These are phyloP conservation scores for Fusarium sp. DNA, from an alignment of 2,329 filamentous ascomycete species.

Conservation along the genomic window DNA sequence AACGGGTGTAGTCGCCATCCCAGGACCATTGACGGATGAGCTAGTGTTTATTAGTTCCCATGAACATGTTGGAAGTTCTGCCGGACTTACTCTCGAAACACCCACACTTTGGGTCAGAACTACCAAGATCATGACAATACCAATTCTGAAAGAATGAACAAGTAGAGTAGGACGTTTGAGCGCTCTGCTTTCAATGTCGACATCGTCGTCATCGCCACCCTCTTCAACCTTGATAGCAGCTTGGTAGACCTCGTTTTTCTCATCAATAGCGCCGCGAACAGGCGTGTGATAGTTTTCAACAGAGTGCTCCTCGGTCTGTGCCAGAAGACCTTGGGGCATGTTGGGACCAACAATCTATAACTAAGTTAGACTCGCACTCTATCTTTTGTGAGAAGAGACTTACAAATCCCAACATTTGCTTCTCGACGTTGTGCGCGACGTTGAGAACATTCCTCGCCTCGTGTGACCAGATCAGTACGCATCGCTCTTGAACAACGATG, in stretches of 20 bases:
- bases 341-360: slow-evolving; percentile 42
- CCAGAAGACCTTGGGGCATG: slow-evolving; percentile 41
- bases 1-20: slow-evolving; percentile 40
- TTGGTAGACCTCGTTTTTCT: slow-evolving; percentile 44
- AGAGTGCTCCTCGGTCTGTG: slow-evolving; percentile 43
- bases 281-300: slow-evolving; percentile 30
- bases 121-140: slow-evolving; percentile 46
- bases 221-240: slow-evolving; percentile 46
- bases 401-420: slow-evolving; percentile 45
- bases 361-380: neutral
- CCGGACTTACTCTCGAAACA: slow-evolving; percentile 37
- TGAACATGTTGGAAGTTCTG: rapidly evolving
- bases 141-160: slow-evolving; percentile 44
- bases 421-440: slow-evolving; percentile 45
- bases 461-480: slow-evolving; percentile 44
- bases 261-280: slow-evolving; percentile 45
- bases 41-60: neutral
- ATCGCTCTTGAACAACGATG: slow-evolving; percentile 41
- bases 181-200: slow-evolving; percentile 39
- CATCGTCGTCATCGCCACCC: slow-evolving; percentile 39
- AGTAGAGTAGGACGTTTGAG: slow-evolving; percentile 39
- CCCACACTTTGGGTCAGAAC: slow-evolving; percentile 46
- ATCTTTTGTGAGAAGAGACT: neutral
- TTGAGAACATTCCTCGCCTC: slow-evolving; percentile 42
- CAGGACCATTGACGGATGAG: slow-evolving; percentile 40